Base-by-base conservation (phyloP, 306 rosid species). In the Malus sylvestris region DNA sequence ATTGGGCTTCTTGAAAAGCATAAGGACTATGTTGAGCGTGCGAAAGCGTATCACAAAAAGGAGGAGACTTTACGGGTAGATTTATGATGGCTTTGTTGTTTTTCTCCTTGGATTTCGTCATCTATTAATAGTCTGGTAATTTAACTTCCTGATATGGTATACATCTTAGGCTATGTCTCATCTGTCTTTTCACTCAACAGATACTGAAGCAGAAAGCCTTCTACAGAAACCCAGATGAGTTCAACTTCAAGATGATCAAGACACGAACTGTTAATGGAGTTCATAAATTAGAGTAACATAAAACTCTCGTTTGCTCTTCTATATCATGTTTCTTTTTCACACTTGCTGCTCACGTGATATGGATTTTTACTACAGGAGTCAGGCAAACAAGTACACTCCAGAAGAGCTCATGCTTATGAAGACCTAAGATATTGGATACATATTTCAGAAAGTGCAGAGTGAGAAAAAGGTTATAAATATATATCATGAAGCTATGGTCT, bases 1-100 rank as follows among this genome's bases (percentile, higher is more conserved):
- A 90, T 91, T 80, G 97, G 97, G 58, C 61, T 86, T 58, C 96
- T 90, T 33, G 98, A 93, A 76, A 93, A 90, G 69, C 98, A 93
- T 81, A 91, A 93, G 80, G 97, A 93, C 82, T 91, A 93, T 85
- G 90, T 91, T 1, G 79, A 85, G 78, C 96, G 96, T 52, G 98
- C 96, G 25, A 81, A 90, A 45, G 88, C 81, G 13, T 94, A 62
- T 74, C 97, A 92, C 82, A 77, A 81, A 60, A 91, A 92, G 79
- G 88, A 94, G 82, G 89, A 89, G 15, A 66, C 89, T 74, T 45
- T 94, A 52, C 87, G 67, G 92, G 98, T 94, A 73, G 20, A 33
- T 8, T 68, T 23, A 5, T 20, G 65, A 49, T 22, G 23, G 45
- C 35, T 22, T 14, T 57, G 10, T 23, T 55, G 1, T 63, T 71